Conservation (phyloP, 2,329 filamentous ascomycete genomes). For the Colletotrichum gigasporum region DNA sequence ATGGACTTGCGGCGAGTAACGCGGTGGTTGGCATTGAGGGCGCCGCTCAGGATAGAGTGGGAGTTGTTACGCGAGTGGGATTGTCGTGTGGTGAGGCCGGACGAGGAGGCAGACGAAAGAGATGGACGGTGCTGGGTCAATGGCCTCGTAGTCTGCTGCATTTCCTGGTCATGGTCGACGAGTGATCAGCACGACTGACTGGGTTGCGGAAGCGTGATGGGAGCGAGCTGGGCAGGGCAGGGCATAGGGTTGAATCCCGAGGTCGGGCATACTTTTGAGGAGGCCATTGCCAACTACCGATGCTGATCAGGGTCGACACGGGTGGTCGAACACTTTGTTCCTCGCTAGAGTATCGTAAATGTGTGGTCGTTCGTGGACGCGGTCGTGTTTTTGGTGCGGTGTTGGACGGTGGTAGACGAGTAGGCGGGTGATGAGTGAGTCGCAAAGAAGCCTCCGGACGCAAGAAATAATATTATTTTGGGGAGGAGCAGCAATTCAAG, state of each 20-base stretch:
- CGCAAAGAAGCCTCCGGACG: conserved; percentile 31
- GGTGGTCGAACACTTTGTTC: conserved; percentile 31
- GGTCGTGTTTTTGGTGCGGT: conserved; percentile 3
- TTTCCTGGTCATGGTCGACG: conserved; percentile 59
- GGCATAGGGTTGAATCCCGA: conserved; percentile 25
- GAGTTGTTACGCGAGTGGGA: conserved; percentile 80
- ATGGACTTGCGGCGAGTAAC: conserved; percentile 95
- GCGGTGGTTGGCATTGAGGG: conserved; percentile 83
- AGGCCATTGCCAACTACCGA: conserved; percentile 63
- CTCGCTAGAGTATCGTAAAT: conserved; percentile 37
- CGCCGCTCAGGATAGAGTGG: conserved; percentile 80
- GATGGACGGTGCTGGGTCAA: conserved; percentile 71
- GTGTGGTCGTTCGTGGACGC: conserved; percentile 1
- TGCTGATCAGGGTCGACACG: conserved; percentile 37
- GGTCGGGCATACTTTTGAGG: conserved; percentile 64
- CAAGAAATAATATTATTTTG: conserved; percentile 36
- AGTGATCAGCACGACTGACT: conserved; percentile 49
- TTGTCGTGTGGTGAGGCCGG: conserved; percentile 68
- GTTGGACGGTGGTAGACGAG: conserved; percentile 19
- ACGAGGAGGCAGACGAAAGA: conserved; percentile 65
- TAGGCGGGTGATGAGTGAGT: conserved; percentile 28
- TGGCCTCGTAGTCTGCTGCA: conserved; percentile 73
- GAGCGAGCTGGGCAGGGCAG: conserved; percentile 28
- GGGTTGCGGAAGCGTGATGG: conserved; percentile 26
- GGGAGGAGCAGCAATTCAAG: conserved; percentile 34